A percentile compares a stretch with the other conserved stretches of the same genome.
Conservation (phyloP, 1,284 basidiomycete species). For the Trichosporon faecale region DNA sequence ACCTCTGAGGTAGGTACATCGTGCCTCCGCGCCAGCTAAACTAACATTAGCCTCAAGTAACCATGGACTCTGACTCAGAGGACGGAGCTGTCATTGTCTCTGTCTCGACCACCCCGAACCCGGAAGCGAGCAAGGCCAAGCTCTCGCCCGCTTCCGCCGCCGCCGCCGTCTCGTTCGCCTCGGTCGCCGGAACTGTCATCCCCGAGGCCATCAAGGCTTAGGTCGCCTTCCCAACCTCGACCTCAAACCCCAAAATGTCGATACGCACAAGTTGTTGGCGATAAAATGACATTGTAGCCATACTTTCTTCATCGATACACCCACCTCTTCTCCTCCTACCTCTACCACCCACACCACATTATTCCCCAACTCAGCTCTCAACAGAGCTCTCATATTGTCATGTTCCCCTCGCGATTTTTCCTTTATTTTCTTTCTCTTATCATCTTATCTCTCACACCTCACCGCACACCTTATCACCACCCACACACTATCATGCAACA, state of each 20-base stretch:
- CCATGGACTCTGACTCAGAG: slow-evolving; percentile 48
- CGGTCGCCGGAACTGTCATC: slow-evolving; percentile 29
- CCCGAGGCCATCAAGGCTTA: slow-evolving; percentile 47
- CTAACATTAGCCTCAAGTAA: slow-evolving; percentile 34
- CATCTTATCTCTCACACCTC: slow-evolving; percentile 2
- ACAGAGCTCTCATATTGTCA: background rate
- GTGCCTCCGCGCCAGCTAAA: background rate
- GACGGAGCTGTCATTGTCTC: slow-evolving; percentile 52
- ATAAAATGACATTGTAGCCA: slow-evolving; percentile 6
- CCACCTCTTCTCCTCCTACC: background rate
- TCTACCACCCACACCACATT: background rate
- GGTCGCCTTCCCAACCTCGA: background rate
- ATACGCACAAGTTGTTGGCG: background rate
- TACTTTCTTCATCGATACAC: slow-evolving; percentile 4
- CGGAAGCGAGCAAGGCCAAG: slow-evolving; percentile 25
- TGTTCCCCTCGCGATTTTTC: slow-evolving; percentile 3
- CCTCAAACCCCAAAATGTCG: background rate
- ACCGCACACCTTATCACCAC: slow-evolving; percentile 1
- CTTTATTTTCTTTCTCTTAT: slow-evolving; percentile 8
- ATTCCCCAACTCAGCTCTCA: background rate
- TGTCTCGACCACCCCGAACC: slow-evolving; percentile 34
- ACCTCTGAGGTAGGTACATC: slow-evolving; percentile 3
- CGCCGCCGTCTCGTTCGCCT: slow-evolving; percentile 42
- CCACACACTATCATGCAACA: slow-evolving; percentile 9
- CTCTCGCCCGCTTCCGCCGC: slow-evolving; percentile 15